Conservation (phyloP, 1,284 basidiomycete genomes). For the Naganishia sp. region DNA sequence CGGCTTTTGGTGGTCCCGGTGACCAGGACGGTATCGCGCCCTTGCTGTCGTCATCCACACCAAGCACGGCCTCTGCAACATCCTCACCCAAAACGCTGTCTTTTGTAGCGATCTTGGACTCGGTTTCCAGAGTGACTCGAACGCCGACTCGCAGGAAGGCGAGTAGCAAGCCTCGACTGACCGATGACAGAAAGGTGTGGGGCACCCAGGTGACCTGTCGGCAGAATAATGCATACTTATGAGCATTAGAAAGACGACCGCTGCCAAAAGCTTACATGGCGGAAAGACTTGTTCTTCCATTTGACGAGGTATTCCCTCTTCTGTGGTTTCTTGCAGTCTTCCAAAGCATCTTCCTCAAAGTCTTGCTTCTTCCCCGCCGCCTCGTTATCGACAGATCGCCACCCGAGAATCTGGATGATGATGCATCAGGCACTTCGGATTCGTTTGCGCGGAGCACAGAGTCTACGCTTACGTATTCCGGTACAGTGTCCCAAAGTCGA, state of each 20-base stretch:
- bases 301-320: conserved; percentile 89
- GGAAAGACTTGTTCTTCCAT: conserved; percentile 74
- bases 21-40: conserved; percentile 35
- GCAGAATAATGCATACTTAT: conserved; percentile 16
- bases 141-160: conserved; percentile 74
- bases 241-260: conserved; percentile 33
- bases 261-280: conserved; percentile 57
- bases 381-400: conserved; percentile 73
- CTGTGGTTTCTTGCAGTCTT: conserved; percentile 63
- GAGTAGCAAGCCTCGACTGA: conserved; percentile 64
- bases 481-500: conserved; percentile 15
- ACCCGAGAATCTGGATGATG: conserved; percentile 69
- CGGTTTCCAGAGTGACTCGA: conserved; percentile 64
- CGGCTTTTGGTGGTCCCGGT: conserved; percentile 50
- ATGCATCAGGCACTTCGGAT: neutral
- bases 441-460: neutral
- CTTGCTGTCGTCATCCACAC: conserved; percentile 39
- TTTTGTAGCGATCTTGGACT: conserved; percentile 46
- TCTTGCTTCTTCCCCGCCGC: conserved; percentile 57
- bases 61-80: conserved; percentile 27
- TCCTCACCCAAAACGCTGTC: conserved; percentile 50
- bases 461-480: conserved; percentile 11
- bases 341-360: conserved; percentile 54
- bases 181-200: conserved; percentile 79
- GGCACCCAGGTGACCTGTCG: conserved; percentile 71